Evolutionary conservation across 1,284 basidiomycete species (phyloP).

Genomic region (Cryptococcus depauperatus): DNA sequence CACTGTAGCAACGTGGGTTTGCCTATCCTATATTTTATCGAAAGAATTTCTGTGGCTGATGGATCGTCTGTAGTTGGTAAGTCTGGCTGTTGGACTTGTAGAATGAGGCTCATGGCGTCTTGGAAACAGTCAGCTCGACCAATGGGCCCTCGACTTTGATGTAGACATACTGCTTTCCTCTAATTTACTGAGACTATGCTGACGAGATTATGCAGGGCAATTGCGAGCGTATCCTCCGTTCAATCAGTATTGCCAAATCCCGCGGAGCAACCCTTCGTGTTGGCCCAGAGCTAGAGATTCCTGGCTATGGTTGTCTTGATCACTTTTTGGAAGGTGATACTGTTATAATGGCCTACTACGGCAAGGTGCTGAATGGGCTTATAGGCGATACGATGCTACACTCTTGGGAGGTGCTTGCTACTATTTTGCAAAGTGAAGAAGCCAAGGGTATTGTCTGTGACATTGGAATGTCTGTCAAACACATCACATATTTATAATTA

Average conservation of each 20-base stretch:
- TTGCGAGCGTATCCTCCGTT: constrained; percentile 78
- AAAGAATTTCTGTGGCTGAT: constrained; percentile 2
- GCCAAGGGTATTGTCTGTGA: constrained; percentile 78
- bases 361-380: not conserved
- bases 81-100: constrained; percentile 1
- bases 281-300: constrained; percentile 98
- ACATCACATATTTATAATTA: not conserved
- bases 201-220: constrained; percentile 60
- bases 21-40: not conserved
- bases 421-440: constrained; percentile 71
- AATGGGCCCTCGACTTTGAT: constrained; percentile 31
- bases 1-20: constrained; percentile 44
- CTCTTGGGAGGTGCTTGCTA: constrained; percentile 88
- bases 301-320: constrained; percentile 90
- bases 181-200: not conserved
- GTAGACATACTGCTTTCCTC: constrained; percentile 5
- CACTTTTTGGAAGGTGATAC: constrained; percentile 55
- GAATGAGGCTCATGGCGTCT: not conserved
- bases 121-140: constrained; percentile 20
- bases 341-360: constrained; percentile 49
- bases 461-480: constrained; percentile 73
- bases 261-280: constrained; percentile 86
- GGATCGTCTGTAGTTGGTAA: constrained; percentile 16
- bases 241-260: constrained; percentile 78
- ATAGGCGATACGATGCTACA: constrained; percentile 87